Evolutionary conservation across 2,329 filamentous ascomycete genomes (phyloP).

Genomic region (Pleoardoris graminearum): DNA sequence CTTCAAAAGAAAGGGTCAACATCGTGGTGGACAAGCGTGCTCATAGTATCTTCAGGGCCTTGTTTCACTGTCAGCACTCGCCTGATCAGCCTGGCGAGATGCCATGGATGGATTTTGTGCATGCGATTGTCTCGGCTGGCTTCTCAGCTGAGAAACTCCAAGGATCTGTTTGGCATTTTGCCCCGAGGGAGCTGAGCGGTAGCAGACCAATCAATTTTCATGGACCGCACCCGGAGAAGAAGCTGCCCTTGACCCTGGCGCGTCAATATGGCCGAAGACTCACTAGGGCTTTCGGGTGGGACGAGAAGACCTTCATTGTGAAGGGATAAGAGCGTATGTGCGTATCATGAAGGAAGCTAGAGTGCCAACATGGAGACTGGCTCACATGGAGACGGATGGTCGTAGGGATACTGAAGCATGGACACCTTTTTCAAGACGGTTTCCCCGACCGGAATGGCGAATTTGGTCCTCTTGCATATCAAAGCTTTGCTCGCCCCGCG

Average conservation of each 20-base stretch:
- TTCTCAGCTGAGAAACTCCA: conserved; percentile 62
- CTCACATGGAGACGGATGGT: too few species aligned
- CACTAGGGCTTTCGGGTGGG: conserved; percentile 57
- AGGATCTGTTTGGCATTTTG: conserved; percentile 62
- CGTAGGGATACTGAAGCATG: too few species aligned
- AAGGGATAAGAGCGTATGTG: background rate
- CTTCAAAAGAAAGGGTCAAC: background rate
- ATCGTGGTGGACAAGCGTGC: background rate
- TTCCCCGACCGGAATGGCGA: too few species aligned
- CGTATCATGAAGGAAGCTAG: too few species aligned
- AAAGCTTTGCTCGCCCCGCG: too few species aligned
- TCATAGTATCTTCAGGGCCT: conserved; percentile 13
- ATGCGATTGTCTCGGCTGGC: conserved; percentile 55
- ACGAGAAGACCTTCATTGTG: background rate
- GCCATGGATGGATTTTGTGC: conserved; percentile 58
- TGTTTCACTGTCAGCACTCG: conserved; percentile 45
- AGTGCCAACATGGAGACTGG: too few species aligned
- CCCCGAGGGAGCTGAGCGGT: conserved; percentile 43
- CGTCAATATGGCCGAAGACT: conserved; percentile 56
- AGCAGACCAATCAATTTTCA: conserved; percentile 64
- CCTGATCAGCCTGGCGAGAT: conserved; percentile 53
- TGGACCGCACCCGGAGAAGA: conserved; percentile 60
- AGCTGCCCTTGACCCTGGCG: conserved; percentile 55
- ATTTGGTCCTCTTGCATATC: too few species aligned
- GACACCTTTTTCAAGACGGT: too few species aligned